Base-by-base conservation (phyloP, 2,329 filamentous ascomycete genomes). In the Cladorrhinum sp. region DNA sequence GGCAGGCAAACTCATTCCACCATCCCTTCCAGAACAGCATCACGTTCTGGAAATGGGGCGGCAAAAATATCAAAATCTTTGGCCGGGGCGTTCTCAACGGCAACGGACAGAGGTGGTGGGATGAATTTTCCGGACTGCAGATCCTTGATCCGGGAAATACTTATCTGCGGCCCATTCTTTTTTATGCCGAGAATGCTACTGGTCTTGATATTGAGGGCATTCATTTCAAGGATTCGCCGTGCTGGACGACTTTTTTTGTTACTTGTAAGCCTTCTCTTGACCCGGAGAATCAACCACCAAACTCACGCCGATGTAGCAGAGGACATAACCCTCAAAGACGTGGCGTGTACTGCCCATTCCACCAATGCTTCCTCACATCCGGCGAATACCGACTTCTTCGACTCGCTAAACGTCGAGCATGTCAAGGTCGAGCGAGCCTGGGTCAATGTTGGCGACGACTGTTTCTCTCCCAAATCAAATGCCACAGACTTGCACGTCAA, bases 1-100 rank as follows among this genome's bases (percentile, higher is more conserved):
- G 77, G 77, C 77, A 79, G 65, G 63, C 69, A 14, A 72, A 77
- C 59, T 72, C 76, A 39, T 78, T 74, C 67, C 67, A 67, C 14
- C 74, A 79, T 58, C 73, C 75, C 0, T 78, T 79, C 66, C 75
- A 79, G 65, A 76, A 79, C 63, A 84, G 80, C 2, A 82, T 86
- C 59, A 83, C 83, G 59, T 87, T 86, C 67, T 86, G 83, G 81
- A 82, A 85, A 55, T 87, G 84, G 84, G 84, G 84, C 59, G 85
- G 85, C 10, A 78, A 82, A 63, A 75, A 85, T 63, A 83, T 88
- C 69, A 82, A 80, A 63, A 85, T 88, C 65, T 83, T 79, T 59
- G 86, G 86, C 49, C 75, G 79, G 12, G 79, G 84, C 49, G 74
- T 80, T 14, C 74, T 87, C 49, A 82, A 87, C 60, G 83, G 81